phyloP scores from a whole-genome alignment of 345 rosid genomes.

The Turritis glabra region DNA sequence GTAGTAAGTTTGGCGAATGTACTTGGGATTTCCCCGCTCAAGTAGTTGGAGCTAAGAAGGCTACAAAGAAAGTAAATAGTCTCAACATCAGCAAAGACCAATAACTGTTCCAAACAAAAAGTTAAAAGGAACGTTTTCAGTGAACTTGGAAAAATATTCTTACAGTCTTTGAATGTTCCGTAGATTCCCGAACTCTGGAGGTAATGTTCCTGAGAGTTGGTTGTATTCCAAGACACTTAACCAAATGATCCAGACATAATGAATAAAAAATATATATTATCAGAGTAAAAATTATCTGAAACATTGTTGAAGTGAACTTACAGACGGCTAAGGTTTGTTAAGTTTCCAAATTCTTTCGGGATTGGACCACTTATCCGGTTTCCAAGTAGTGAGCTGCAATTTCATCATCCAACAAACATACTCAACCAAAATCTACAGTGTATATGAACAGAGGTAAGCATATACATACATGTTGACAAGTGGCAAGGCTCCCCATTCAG shows the following conservation, averaged over 20 bases:
- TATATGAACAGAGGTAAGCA: background rate
- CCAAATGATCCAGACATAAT: background rate
- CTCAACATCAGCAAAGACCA: slow-evolving; percentile 1
- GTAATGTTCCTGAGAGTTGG: slow-evolving; percentile 44
- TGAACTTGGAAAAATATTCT: background rate
- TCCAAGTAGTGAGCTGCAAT: slow-evolving; percentile 48
- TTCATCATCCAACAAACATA: slow-evolving; percentile 4
- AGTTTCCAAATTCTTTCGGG: slow-evolving; percentile 54
- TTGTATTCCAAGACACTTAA: slow-evolving; percentile 44
- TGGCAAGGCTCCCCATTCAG: slow-evolving; percentile 50
- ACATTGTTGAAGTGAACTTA: slow-evolving; percentile 33
- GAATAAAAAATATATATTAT: background rate
- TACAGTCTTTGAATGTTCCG: slow-evolving; percentile 20
- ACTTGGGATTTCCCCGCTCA: slow-evolving; percentile 50
- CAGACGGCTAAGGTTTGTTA: slow-evolving; percentile 45
- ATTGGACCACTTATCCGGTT: slow-evolving; percentile 54
- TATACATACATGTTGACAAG: slow-evolving; percentile 43
- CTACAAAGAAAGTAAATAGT: slow-evolving; percentile 36
- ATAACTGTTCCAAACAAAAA: background rate
- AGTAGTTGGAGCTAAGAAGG: slow-evolving; percentile 49
- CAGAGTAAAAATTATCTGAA: background rate
- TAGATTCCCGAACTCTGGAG: slow-evolving; percentile 48
- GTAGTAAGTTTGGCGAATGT: slow-evolving; percentile 48
- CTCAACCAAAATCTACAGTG: background rate
- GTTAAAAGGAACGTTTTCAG: background rate